A percentile compares a stretch with the other conserved stretches of the same genome.
Evolutionary conservation across 495 filamentous ascomycete genomes (phyloP).

Genomic region (Chaetomium tenue): DNA sequence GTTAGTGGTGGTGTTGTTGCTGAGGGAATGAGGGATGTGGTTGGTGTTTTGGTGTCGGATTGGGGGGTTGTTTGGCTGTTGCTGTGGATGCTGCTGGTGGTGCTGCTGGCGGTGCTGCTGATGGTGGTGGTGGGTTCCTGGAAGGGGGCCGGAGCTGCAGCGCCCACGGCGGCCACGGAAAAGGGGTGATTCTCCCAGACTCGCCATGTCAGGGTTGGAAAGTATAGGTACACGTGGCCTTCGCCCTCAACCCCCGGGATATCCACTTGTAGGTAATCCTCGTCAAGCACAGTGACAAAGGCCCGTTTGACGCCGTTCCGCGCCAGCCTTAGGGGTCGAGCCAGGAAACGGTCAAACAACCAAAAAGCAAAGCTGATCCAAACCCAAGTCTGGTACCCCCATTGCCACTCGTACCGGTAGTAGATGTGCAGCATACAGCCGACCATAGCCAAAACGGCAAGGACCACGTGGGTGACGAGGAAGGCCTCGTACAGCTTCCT

Average conservation of each 20-base stretch:
- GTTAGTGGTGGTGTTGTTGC: too few relatives aligned
- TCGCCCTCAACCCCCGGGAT: neutral
- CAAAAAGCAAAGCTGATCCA: neutral
- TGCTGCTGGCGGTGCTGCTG: neutral
- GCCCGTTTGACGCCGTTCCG: neutral
- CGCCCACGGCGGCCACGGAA: neutral
- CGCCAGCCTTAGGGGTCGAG: neutral
- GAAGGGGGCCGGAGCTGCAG: neutral
- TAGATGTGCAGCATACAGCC: neutral
- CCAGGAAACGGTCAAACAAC: neutral
- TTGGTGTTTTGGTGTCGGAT: neutral
- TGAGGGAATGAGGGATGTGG: too few relatives aligned
- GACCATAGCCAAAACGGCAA: neutral
- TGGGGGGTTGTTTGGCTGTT: neutral
- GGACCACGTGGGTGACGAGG: neutral
- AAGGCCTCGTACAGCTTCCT: slow-evolving; percentile 3
- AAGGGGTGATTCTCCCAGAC: slow-evolving; percentile 5
- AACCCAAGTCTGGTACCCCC: slow-evolving; percentile 1
- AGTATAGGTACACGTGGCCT: neutral
- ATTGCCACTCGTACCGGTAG: neutral
- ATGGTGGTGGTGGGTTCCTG: neutral
- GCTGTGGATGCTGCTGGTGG: neutral
- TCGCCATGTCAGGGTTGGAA: neutral
- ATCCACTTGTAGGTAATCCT: neutral
- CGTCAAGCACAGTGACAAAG: neutral